Percentiles rank a stretch among this genome's conserved stretches.
These are phyloP conservation scores for Dictyophora rubrovolvata DNA, from an alignment of 768 basidiomycete genomes.

Conservation along the genomic window DNA sequence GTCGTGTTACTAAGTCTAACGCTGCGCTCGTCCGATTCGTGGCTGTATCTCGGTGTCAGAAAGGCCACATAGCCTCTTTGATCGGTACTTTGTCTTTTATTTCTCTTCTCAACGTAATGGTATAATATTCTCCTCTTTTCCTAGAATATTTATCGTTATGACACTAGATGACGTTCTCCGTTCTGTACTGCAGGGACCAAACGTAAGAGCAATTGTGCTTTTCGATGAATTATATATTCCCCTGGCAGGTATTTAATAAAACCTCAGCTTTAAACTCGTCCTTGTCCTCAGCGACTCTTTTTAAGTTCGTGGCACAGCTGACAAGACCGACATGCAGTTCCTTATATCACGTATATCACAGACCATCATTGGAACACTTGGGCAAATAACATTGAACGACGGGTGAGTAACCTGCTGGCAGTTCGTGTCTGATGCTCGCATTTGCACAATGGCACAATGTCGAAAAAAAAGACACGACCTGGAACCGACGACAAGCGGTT, in stretches of 20 bases:
- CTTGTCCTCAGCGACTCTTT: background rate
- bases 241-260: conserved; percentile 1
- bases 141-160: background rate
- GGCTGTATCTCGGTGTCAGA: background rate
- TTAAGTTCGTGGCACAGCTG: background rate
- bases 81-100: too few species aligned
- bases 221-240: conserved; percentile 1
- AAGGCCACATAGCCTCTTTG: background rate
- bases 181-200: conserved; percentile 2
- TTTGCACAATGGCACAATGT: background rate
- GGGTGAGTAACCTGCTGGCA: conserved; percentile 3
- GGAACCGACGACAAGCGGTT: background rate
- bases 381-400: conserved; percentile 3
- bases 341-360: background rate
- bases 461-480: background rate
- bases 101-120: too few species aligned
- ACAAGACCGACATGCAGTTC: background rate
- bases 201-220: conserved; percentile 5
- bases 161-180: conserved; percentile 7
- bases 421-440: background rate
- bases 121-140: too few species aligned
- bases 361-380: background rate
- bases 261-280: background rate
- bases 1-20: too few species aligned
- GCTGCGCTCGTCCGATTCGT: too few species aligned